Conservation (phyloP, 768 basidiomycete species). For the Cystofilobasidium capitatum region DNA sequence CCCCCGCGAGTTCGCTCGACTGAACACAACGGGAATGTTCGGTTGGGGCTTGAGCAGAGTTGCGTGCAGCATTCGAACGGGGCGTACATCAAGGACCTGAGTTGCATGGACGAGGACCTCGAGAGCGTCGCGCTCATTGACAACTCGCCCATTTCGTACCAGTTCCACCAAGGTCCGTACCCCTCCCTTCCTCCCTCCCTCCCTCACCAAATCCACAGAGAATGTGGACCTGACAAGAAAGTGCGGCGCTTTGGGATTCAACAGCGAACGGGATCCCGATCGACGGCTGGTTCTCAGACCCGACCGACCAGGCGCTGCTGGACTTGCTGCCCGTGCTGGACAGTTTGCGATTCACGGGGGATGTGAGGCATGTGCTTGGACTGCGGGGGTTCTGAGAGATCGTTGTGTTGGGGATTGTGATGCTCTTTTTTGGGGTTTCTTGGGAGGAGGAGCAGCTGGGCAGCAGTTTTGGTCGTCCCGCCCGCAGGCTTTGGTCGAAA, state of each 20-base stretch:
- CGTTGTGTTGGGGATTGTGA: neutral
- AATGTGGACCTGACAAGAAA: neutral
- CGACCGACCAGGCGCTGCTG: constrained; percentile 87
- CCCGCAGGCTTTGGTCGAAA: neutral
- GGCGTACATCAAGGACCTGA: constrained; percentile 86
- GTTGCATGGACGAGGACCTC: constrained; percentile 78
- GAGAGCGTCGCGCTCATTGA: constrained; percentile 51
- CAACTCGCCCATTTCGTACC: constrained; percentile 20
- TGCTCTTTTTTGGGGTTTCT: neutral
- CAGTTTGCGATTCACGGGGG: constrained; percentile 87
- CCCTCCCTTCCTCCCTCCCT: neutral
- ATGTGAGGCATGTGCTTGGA: constrained; percentile 85
- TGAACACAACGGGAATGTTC: neutral
- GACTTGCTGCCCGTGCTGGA: constrained; percentile 92
- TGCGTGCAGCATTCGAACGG: constrained; percentile 88
- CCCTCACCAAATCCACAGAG: neutral
- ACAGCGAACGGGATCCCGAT: constrained; percentile 95
- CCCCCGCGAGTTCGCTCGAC: neutral
- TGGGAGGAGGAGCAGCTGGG: neutral
- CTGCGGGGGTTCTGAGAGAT: constrained; percentile 44
- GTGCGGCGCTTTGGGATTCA: neutral
- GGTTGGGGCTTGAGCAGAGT: constrained; percentile 53
- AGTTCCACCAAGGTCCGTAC: constrained; percentile 76
- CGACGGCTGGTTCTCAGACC: constrained; percentile 98
- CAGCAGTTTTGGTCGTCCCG: too few species aligned